Base-by-base conservation (phyloP, 345 rosid species). In the Leavenworthia alabamica region DNA sequence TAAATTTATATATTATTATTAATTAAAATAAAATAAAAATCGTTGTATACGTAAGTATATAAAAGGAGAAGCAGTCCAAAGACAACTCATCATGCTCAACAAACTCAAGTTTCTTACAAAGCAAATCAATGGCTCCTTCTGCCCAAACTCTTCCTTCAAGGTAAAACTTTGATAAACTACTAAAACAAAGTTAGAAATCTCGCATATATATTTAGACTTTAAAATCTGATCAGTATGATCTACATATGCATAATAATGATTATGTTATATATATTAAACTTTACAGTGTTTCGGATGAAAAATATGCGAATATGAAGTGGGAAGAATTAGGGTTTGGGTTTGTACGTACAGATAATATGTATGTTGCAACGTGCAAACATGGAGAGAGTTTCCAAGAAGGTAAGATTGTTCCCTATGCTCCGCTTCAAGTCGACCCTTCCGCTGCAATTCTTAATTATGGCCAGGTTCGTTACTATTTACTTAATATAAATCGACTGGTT, bases 361-460 rank as follows among this genome's bases (percentile, higher is more conserved):
- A 72, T 51, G 71, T 72, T 1, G 47, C 71, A 0, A 72, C 59
- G 53, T 72, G 72, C 51, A 59, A 53, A 8, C 33, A 37, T 31
- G 76, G 61, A 8, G 72, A 71, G 35, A 68, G 44, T 19, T 81
- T 77, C 52, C 71, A 73, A 14, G 53, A 43, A 0, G 86, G 88
- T 2, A 44, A 17, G 9, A 57, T 82, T 53, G 57, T 44, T 59
- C 72, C 72, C 10, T 66, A 14, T 60, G 64, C 53, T 41, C 43
- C 60, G 19, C 2, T 73, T 0, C 62, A 65, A 22, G 7, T 72
- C 23, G 66, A 60, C 50, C 76, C 76, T 66, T 66, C 57, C 40
- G 41, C 76, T 35, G 61, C 71, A 8, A 40, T 72, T 72, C 67
- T 72, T 24, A 66, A 72, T 19, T 72, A 72, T 59, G 76, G 72